Evolutionary conservation across 83 land plant genomes (phyloP).

Genomic region (Diphasiastrum complanatum): DNA sequence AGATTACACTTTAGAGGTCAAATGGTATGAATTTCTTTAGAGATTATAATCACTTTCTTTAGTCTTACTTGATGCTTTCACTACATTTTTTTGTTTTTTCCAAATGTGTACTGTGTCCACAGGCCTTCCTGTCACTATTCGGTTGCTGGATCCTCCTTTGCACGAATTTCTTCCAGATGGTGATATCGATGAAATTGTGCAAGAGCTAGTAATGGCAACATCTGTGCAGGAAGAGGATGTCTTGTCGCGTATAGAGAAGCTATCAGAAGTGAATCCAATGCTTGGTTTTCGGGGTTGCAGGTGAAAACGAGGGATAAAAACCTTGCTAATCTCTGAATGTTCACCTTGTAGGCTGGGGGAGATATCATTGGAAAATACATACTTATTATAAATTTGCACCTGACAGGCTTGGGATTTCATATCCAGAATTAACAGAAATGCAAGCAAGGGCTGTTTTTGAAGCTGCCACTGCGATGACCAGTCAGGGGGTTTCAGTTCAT

Average conservation of each 20-base stretch:
- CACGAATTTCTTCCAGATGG: constrained; percentile 98
- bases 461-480: constrained; percentile 73
- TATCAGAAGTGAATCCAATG: constrained; percentile 99
- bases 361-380: too few species aligned
- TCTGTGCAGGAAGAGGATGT: constrained; percentile 72
- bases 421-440: constrained; percentile 90
- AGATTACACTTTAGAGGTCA: too few species aligned
- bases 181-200: constrained; percentile 75
- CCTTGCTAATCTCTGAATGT: too few species aligned
- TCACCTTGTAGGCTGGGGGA: too few species aligned
- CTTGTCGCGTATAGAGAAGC: constrained; percentile 68
- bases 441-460: constrained; percentile 88
- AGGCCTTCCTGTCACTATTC: constrained; percentile 96
- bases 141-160: constrained; percentile 92
- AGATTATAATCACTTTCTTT: too few species aligned
- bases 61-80: too few species aligned
- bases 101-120: constrained; percentile 16
- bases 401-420: constrained; percentile 82
- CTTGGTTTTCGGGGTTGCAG: constrained; percentile 99
- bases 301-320: constrained; percentile 33
- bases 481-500: constrained; percentile 65
- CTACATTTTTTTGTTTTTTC: neutral
- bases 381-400: constrained; percentile 5
- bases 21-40: too few species aligned
- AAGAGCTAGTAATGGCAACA: constrained; percentile 63